A percentile compares a stretch with the other conserved stretches of the same genome.
Conservation (phyloP, 2,329 filamentous ascomycete genomes). For the Claviceps africana region DNA sequence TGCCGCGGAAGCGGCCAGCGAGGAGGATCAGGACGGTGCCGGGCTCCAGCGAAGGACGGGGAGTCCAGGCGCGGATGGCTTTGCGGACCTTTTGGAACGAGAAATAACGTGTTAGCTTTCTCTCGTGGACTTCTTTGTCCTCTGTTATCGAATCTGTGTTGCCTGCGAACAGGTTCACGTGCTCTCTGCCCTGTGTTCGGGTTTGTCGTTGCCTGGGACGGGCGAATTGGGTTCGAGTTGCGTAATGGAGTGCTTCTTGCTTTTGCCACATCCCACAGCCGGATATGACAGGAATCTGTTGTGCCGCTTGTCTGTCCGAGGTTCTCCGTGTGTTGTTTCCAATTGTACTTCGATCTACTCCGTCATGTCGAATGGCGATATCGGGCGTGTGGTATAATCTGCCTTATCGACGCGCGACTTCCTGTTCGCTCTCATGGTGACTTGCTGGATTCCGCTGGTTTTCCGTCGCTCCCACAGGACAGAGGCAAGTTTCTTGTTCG, state of each 20-base stretch:
- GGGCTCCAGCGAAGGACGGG: conserved; percentile 79
- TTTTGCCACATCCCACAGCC: background rate
- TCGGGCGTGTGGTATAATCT: background rate
- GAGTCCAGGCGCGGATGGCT: conserved; percentile 72
- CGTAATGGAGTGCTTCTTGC: background rate
- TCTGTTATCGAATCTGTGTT: background rate
- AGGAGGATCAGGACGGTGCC: conserved; percentile 97
- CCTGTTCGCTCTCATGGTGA: background rate
- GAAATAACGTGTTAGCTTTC: conserved; percentile 12
- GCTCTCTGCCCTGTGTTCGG: conserved; percentile 1
- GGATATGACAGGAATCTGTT: background rate
- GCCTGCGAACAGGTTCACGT: background rate
- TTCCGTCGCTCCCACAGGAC: background rate
- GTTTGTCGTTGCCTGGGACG: background rate
- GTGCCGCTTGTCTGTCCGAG: background rate
- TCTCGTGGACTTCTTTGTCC: background rate
- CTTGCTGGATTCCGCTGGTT: background rate
- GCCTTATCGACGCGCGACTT: background rate
- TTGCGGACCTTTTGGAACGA: conserved; percentile 66
- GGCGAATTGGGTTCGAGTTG: background rate
- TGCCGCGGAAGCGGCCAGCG: conserved; percentile 98
- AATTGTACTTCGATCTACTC: background rate
- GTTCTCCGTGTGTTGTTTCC: background rate
- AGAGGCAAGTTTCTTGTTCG: background rate
- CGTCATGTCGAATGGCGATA: background rate